A percentile compares a stretch with the other conserved stretches of the same genome.
Evolutionary conservation across 2,329 filamentous ascomycete genomes (phyloP).

Genomic region (Penicillium rolfsii): DNA sequence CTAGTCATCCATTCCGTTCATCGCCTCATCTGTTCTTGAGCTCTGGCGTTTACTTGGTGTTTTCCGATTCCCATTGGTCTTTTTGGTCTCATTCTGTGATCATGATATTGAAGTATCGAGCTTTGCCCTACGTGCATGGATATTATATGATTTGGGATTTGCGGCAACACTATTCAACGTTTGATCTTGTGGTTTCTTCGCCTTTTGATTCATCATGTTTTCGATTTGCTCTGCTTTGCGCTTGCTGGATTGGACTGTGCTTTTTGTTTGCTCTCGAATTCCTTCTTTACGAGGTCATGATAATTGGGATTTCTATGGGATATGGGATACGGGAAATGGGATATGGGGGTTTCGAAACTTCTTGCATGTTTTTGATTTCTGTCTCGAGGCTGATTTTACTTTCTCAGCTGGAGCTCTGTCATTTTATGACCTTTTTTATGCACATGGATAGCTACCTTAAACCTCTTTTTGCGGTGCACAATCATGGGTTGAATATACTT

Average conservation of each 20-base stretch:
- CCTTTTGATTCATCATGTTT: slow-evolving; percentile 7
- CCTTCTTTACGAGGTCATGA: slow-evolving; percentile 32
- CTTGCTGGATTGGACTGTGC: not conserved
- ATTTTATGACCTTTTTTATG: not conserved
- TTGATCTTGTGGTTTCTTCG: not conserved
- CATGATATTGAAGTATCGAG: not conserved
- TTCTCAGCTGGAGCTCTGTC: not conserved
- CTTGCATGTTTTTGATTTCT: not conserved
- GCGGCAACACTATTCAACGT: not conserved
- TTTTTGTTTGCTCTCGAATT: not conserved
- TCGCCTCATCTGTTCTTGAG: slow-evolving; percentile 2
- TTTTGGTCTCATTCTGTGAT: not conserved
- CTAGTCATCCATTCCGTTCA: slow-evolving; percentile 9
- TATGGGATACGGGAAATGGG: slow-evolving; percentile 10
- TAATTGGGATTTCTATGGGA: slow-evolving; percentile 19
- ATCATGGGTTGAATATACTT: not conserved
- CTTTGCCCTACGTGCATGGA: not conserved
- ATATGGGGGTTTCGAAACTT: slow-evolving; percentile 9
- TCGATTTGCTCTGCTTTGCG: slow-evolving; percentile 7
- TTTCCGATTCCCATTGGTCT: not conserved
- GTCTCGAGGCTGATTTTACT: too few species aligned
- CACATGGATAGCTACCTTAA: not conserved
- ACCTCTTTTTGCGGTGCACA: not conserved
- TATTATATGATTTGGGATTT: slow-evolving; percentile 3
- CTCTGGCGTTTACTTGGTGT: not conserved